Evolutionary conservation across 2,329 filamentous ascomycete genomes (phyloP), one percentile per base, ranked within the genome.

Genomic region (Cladosporium sp.): DNA sequence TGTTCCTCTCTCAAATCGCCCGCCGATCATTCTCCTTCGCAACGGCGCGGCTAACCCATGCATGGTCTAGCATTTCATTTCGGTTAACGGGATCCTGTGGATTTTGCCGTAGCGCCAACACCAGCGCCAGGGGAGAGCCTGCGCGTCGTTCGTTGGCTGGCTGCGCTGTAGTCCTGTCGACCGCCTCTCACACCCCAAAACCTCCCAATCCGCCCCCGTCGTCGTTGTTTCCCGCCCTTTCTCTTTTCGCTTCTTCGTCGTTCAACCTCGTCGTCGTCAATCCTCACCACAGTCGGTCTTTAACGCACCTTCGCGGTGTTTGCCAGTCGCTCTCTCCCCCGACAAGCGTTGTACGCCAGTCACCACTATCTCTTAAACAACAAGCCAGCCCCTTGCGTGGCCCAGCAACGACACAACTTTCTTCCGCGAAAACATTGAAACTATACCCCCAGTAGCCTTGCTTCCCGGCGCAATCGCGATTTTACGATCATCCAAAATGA

Each of bases 401-500:
- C 45, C 15, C 32, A 36, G 32, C 45, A 47, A 34, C 43, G 32
- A 47, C 37, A 39, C 18, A 24, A 39, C 34, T 19, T n/a, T 24
- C n/a, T 20, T 19, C 40, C 34, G 40, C 44, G 44, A 41, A 45
- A 32, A 27, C 20, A n/a, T n/a, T n/a, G n/a, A n/a, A 36, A 36
- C 45, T 27, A 48, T 48, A 48, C 45, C 45, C n/a, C 45, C 11
- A 19, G 36, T 22, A 29, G 37, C 22, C 34, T 48, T 48, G 45
- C 22, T 48, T 36, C 27, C 45, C 45, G 41, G 45, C 34, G 45
- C 45, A 48, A 15, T 24, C 36, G 45, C 45, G n/a, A 43, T 29
- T 19, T 50, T 43, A 50, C 40, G 34, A 50, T 43, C 47, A 50
- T 50, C 30, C 55, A 61, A n/a, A 15, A 66, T 67, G 64, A 64